Evolutionary conservation across 2,329 filamentous ascomycete genomes (phyloP).

Genomic region (Cercospora brassicicola): DNA sequence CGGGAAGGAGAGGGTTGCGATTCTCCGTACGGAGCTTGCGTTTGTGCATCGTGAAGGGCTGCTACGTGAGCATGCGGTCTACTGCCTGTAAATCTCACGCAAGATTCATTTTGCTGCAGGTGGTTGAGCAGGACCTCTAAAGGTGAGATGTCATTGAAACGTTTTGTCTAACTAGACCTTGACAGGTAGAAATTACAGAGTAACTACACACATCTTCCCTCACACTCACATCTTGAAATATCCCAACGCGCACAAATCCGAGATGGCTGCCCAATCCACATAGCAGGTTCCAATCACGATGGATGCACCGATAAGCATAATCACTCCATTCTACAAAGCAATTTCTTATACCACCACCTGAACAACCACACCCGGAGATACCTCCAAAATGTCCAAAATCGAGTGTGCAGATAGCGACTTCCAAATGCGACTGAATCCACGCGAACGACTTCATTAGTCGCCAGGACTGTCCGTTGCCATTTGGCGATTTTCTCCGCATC

Average conservation of each 20-base stretch:
- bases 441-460: conserved; percentile 13
- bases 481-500: conserved; percentile 17
- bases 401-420: conserved; percentile 12
- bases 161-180: no score
- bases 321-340: not conserved
- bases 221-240: not conserved
- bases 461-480: conserved; percentile 25
- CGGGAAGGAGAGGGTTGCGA: not conserved
- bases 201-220: not conserved
- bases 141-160: no score
- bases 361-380: not conserved
- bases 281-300: no score
- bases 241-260: not conserved
- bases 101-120: no score
- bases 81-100: no score
- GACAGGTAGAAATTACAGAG: no score
- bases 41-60: no score
- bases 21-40: not conserved
- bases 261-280: no score
- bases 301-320: no score
- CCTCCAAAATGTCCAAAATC: not conserved
- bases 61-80: no score
- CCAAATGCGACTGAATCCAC: conserved; percentile 21
- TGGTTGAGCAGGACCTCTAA: no score
- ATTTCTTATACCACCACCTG: not conserved